Base-by-base conservation (phyloP, 2,329 filamentous ascomycete genomes). In the Colletotrichum ledebouriae region DNA sequence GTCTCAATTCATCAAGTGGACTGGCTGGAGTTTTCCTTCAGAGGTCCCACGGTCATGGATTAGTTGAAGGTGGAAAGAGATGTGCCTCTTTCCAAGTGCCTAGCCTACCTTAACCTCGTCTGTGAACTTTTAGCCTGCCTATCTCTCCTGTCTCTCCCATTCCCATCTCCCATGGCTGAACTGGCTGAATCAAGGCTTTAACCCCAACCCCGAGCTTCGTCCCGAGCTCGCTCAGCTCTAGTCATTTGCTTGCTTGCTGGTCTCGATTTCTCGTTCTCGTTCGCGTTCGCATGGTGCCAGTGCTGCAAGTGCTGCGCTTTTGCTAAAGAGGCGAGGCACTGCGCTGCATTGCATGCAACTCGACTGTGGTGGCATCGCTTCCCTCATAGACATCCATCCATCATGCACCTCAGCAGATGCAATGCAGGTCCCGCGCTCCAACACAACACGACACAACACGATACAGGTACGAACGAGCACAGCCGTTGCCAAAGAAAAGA, bases 321-420 rank as follows among this genome's bases (percentile, higher is more conserved):
- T 49, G 2, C 57, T 39, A 37, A 20, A 12, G 4, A 29, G 41
- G 17, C 17, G 17, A 17, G 17, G 25, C 25, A 29, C 42, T 59
- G 56, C 22, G 4, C 22, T 22, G 22, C 22, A 22, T 22, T 22
- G 22, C 22, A 22, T 22, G 3, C 55, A 20, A 39, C 50, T 17
- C 50, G 33, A 39, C 33, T 20, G 2, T 7, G 42, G 50, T 33
- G 50, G 33, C 33, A 55, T 41, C 52, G 52, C 33, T 55, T 37
- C 17, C 10, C 10, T 22, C 17, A 33, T 11, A 60, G 58, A 39
- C 50, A 29, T 29, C 46, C 47, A 42, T 53, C 15, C 59, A 20
- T 42, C 47, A 59, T 68, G 65, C 47, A 64, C 53, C 60, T 68
- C 53, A 53, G 53, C 46, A 63, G 44, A 68, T 68, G 65, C 60